phyloP scores from a whole-genome alignment of 805 yeast genomes.

The Nakazawaea anatomiae region DNA sequence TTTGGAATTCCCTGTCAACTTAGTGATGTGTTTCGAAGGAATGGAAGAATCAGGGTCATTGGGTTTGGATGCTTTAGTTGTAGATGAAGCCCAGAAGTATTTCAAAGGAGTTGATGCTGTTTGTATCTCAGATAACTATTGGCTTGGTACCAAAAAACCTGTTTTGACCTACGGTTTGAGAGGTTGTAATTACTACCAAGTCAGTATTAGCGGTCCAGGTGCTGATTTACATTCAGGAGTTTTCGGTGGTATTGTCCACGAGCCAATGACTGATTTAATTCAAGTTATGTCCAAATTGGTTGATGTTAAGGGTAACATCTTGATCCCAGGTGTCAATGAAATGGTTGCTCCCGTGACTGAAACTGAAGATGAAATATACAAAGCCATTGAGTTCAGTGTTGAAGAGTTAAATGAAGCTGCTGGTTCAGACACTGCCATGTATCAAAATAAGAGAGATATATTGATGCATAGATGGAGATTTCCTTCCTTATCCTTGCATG shows the following conservation, averaged over 20 bases:
- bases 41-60: conserved; percentile 98
- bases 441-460: conserved; percentile 73
- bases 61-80: conserved; percentile 82
- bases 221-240: conserved; percentile 98
- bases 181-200: conserved; percentile 91
- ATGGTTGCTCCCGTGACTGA: conserved; percentile 93
- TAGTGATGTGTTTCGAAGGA: conserved; percentile 92
- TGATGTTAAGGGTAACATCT: conserved; percentile 73
- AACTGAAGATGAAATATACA: conserved; percentile 73
- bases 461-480: conserved; percentile 98
- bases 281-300: conserved; percentile 75
- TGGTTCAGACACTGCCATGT: conserved; percentile 80
- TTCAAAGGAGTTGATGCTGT: conserved; percentile 91
- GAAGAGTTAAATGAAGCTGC: conserved; percentile 83
- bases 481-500: conserved; percentile 94
- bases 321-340: conserved; percentile 83
- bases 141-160: conserved; percentile 97
- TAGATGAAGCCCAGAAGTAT: conserved; percentile 68
- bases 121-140: conserved; percentile 94
- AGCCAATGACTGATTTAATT: conserved; percentile 92
- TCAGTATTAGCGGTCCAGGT: conserved; percentile 80
- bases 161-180: conserved; percentile 96
- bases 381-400: conserved; percentile 77
- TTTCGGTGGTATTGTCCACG: conserved; percentile 95
- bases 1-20: conserved; percentile 86